Evolutionary conservation across 2,329 filamentous ascomycete species (phyloP), one percentile per base, ranked within the genome.

Genomic region (Myotisia sp.): DNA sequence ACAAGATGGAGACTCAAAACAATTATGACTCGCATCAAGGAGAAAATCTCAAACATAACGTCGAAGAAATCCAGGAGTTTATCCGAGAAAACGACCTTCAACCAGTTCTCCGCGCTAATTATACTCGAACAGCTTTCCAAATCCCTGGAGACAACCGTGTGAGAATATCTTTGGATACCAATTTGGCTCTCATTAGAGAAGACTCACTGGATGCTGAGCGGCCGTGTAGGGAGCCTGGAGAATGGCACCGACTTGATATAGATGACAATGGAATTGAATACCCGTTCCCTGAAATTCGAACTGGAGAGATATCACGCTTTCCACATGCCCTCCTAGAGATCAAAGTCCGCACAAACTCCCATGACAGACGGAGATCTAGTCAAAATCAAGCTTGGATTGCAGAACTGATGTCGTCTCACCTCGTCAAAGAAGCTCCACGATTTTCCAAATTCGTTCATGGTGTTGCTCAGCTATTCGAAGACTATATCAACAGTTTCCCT

Each of bases 381-480:
- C 85, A 82, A 56, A 74, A 76, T 36, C 78, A 80, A 3, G 72
- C 77, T 43, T 98, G 90, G 90, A 68, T 95, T 21, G 74, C 85
- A 45, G 90, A 98, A 46, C 63, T 98, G 45, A 94, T 92, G 74
- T 70, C 73, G 34, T 94, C 85, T 4, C 87, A 98, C 56, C 70
- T 98, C 3, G 81, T 98, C 42, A 85, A 93, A 53, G 76, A 85
- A 29, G 77, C 81, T 0, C 83, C 86, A 1, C 75, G 80, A 33
- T 98, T 98, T 62, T 94, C 85, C 48, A 98, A 98, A 56, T 98
- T 95, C 47, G 80, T 92, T 2, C 87, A 98, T 49, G 90, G 90
- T 41, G 77, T 92, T 3, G 86, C 87, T 5, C 77, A 79, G 24
- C 68, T 98, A 2, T 95, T 95, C 46, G 90, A 95, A 49, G 84